Base-by-base conservation (phyloP, 345 rosid genomes). In the Gossypium longicalyx region DNA sequence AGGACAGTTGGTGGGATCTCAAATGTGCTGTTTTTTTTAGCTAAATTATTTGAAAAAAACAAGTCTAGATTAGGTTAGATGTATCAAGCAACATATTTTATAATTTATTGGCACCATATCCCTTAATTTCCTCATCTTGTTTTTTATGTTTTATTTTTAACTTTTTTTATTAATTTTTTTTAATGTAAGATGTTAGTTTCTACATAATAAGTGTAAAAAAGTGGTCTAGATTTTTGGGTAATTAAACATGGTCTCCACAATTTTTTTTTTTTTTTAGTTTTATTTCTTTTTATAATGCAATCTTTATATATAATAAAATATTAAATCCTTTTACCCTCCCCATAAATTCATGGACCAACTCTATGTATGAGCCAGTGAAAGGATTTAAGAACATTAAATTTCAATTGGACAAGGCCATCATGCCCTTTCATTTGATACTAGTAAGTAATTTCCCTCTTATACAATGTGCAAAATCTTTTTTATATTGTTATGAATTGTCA, bases 1-100 rank as follows among this genome's bases (percentile, higher is more conserved):
- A 56, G 72, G 58, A 22, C n/a, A 76, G 77, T 43, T 81, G 81
- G 67, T 59, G 80, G 73, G 63, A 67, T 78, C 75, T 72, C 41
- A 8, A 66, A 52, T 65, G 58, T 51, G 19, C 27, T 60, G 64
- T 43, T 60, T 59, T 67, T 49, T 27, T 19, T 1, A 20, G 44
- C 53, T 48, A 10, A 74, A 70, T 61, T 69, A 62, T 62, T 19
- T 47, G 38, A 34, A 17, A 45, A 38, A 15, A 0, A 53, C 1
- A 74, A 74, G 58, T 17, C 64, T 48, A 43, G 12, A 79, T 75
- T 63, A 71, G 53, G 61, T 16, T 71, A 34, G 73, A 64, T 70
- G 67, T 54, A 54, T 29, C 22, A 16, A 20, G 29, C 29, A 20
- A 49, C 64, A 48, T 48, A n/a, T 13, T 48, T 7, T 27, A 25